A percentile compares a stretch with the other conserved stretches of the same genome.
These are phyloP conservation scores for Monosporascus sp. DNA, from an alignment of 2,329 filamentous ascomycete species.

Conservation along the genomic window DNA sequence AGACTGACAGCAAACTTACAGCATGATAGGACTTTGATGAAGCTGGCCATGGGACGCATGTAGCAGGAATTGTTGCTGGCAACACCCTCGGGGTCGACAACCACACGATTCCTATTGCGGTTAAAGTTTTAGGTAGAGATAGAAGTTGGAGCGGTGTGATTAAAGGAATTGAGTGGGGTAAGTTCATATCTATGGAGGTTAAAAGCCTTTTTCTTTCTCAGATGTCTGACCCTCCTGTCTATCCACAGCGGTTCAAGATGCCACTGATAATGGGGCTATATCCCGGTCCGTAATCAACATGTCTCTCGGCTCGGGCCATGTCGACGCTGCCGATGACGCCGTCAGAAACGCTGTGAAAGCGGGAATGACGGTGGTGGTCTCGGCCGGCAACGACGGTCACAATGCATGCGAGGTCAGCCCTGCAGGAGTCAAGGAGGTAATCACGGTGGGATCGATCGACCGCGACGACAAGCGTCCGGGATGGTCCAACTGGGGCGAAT, in stretches of 20 bases:
- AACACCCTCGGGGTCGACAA: conserved; percentile 22
- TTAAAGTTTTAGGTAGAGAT: conserved; percentile 19
- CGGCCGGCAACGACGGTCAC: conserved; percentile 19
- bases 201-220: background rate
- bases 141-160: conserved; percentile 11
- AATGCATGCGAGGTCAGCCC: conserved; percentile 19
- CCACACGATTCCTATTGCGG: conserved; percentile 17
- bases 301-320: conserved; percentile 16
- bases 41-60: conserved; percentile 22
- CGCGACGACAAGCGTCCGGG: conserved; percentile 13
- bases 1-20: background rate
- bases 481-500: conserved; percentile 21
- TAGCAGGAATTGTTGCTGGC: conserved; percentile 19
- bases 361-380: conserved; percentile 21
- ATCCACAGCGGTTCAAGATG: conserved; percentile 18
- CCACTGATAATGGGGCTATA: conserved; percentile 11
- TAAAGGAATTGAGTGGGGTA: conserved; percentile 23
- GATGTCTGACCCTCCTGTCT: conserved; percentile 3
- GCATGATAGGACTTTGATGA: conserved; percentile 16
- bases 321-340: conserved; percentile 13
- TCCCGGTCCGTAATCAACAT: conserved; percentile 22
- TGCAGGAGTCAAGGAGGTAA: conserved; percentile 16
- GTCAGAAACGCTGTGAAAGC: conserved; percentile 12
- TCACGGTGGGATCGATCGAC: conserved; percentile 21
- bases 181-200: conserved; percentile 1